Percentiles rank a stretch among this genome's conserved stretches.
Conservation (phyloP, 2,329 filamentous ascomycete genomes). For the Rutstroemia sp. region DNA sequence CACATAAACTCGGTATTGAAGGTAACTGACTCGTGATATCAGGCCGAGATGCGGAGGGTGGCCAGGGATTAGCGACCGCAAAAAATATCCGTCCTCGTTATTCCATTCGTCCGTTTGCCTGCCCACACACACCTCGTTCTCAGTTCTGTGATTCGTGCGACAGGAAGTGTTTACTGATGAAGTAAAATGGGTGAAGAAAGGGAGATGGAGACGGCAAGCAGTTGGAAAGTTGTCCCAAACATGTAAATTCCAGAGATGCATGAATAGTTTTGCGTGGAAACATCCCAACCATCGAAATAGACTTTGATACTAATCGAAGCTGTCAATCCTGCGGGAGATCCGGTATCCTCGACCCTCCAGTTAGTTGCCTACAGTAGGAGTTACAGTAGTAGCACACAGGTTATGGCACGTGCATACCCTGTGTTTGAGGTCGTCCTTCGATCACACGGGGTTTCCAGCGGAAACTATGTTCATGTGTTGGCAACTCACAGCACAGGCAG, state of each 20-base stretch:
- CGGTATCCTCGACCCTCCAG: not conserved
- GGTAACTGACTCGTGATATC: not conserved
- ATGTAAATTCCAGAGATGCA: too few relatives aligned
- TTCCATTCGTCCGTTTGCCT: not conserved
- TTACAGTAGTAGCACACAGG: not conserved
- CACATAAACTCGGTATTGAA: too few relatives aligned
- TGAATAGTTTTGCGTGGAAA: not conserved
- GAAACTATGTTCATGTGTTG: slow-evolving; percentile 7
- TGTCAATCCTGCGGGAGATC: not conserved
- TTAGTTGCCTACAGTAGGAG: not conserved
- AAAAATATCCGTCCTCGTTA: not conserved
- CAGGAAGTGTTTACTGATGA: not conserved
- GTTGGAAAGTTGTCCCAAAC: too few relatives aligned
- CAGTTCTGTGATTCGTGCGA: not conserved
- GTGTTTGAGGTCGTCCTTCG: slow-evolving; percentile 1
- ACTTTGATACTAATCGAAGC: not conserved
- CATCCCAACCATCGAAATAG: not conserved
- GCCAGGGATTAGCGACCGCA: not conserved
- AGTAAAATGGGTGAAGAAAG: not conserved
- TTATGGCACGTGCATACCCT: slow-evolving; percentile 6
- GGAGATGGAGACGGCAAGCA: not conserved
- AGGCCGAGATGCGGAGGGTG: not conserved
- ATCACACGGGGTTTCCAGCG: not conserved
- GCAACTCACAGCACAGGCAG: not conserved
- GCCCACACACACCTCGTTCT: not conserved